Conservation (phyloP, 2,329 filamentous ascomycete genomes). For the Cercospora berteroae region DNA sequence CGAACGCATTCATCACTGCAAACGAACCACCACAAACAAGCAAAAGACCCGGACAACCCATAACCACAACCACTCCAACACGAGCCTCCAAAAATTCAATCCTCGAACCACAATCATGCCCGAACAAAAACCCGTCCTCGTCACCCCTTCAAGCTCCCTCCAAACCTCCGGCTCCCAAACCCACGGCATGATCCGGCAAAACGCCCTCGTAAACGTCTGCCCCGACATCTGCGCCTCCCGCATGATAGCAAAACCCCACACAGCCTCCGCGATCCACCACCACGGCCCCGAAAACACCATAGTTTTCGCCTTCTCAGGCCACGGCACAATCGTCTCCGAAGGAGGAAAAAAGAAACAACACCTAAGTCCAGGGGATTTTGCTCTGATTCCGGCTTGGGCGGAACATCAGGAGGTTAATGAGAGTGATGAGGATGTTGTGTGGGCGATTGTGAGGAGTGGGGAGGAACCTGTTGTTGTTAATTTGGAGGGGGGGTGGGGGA, state of each 20-base stretch:
- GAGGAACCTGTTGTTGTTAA: constrained; percentile 24
- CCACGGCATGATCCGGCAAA: constrained; percentile 44
- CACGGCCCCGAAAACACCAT: constrained; percentile 71
- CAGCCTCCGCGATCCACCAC: constrained; percentile 63
- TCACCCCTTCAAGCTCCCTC: constrained; percentile 52
- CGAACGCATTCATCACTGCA: background rate
- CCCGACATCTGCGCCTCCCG: constrained; percentile 66
- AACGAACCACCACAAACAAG: background rate
- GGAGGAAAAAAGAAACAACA: constrained; percentile 57
- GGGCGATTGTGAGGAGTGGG: constrained; percentile 59
- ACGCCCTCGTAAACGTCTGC: constrained; percentile 62
- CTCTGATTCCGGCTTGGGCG: constrained; percentile 66
- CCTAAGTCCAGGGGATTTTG: constrained; percentile 65
- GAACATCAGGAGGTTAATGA: constrained; percentile 71
- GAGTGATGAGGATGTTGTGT: constrained; percentile 60
- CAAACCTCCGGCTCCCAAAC: constrained; percentile 48
- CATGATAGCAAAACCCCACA: constrained; percentile 62
- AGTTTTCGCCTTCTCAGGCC: constrained; percentile 56
- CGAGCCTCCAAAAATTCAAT: background rate
- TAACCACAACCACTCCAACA: background rate
- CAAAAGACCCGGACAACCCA: background rate
- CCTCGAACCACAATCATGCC: constrained; percentile 15
- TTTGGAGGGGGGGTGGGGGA: constrained; percentile 22
- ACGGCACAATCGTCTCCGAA: constrained; percentile 59
- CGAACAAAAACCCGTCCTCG: constrained; percentile 46